Percentiles rank a stretch among this genome's conserved stretches.
Conservation (phyloP, 208 protist species). For the Trypanosoma platydactyli region DNA sequence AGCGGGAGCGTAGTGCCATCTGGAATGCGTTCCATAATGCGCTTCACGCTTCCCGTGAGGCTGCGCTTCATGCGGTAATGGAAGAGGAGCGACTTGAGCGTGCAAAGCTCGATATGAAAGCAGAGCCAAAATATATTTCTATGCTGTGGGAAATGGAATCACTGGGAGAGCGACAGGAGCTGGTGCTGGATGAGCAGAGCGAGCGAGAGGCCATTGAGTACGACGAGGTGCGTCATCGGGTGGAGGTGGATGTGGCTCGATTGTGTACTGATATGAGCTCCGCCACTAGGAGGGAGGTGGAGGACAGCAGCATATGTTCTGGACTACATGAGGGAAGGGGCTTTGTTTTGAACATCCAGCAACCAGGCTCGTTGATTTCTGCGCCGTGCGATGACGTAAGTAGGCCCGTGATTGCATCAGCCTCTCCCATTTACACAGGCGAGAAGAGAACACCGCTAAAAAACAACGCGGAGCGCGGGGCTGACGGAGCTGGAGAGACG, state of each 20-base stretch:
- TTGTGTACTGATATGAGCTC: neutral
- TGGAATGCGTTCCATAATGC: neutral
- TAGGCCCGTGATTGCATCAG: too few species aligned
- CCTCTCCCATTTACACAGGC: neutral
- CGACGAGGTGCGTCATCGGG: conserved; percentile 1
- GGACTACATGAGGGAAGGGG: neutral
- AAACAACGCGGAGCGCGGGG: too few species aligned
- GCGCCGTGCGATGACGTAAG: too few species aligned
- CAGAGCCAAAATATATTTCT: neutral
- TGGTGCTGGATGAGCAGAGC: conserved; percentile 15
- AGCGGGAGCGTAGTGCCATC: conserved; percentile 1
- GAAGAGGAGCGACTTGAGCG: conserved; percentile 9
- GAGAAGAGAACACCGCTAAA: neutral
- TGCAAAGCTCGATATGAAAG: conserved; percentile 1
- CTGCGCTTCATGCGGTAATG: neutral
- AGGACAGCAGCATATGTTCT: neutral
- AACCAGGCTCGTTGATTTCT: too few species aligned
- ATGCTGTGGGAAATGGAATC: conserved; percentile 19
- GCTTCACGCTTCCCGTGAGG: neutral
- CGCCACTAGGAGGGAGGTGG: neutral
- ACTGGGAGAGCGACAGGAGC: conserved; percentile 6
- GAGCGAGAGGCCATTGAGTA: conserved; percentile 14
- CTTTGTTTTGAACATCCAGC: too few species aligned
- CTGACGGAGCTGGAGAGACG: neutral
- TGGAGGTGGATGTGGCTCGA: conserved; percentile 4